phyloP scores from a whole-genome alignment of 2,329 filamentous ascomycete species.

The Fusarium sp. region DNA sequence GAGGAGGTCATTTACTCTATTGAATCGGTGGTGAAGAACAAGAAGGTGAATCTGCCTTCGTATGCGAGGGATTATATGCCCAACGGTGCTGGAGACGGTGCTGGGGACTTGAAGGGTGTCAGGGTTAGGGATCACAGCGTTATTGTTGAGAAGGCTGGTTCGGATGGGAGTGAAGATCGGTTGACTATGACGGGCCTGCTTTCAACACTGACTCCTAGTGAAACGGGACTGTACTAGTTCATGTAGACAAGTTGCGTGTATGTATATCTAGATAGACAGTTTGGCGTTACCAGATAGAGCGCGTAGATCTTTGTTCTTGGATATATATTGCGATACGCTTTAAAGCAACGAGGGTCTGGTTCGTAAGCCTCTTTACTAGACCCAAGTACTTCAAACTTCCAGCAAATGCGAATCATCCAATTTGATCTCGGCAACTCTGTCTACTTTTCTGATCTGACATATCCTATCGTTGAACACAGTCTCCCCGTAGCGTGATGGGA shows the following conservation, averaged over 20 bases:
- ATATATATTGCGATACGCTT: background rate
- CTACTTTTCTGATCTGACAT: background rate
- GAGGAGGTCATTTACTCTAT: constrained; percentile 17
- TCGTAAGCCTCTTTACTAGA: background rate
- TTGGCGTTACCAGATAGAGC: background rate
- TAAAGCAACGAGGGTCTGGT: background rate
- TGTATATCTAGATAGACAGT: background rate
- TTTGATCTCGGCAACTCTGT: background rate
- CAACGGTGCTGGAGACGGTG: background rate
- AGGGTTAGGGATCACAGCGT: constrained; percentile 28
- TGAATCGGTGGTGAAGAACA: constrained; percentile 9
- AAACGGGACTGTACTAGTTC: background rate
- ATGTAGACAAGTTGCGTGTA: background rate
- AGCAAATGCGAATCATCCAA: background rate
- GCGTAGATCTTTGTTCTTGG: background rate
- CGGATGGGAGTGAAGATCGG: background rate
- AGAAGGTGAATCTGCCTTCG: constrained; percentile 1
- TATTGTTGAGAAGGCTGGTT: background rate
- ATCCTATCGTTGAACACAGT: background rate
- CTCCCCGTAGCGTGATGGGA: background rate
- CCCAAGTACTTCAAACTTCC: background rate
- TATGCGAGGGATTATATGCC: constrained; percentile 21
- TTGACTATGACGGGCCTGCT: constrained; percentile 12
- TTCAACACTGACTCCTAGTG: constrained; percentile 3
- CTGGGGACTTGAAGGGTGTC: constrained; percentile 1